phyloP scores from a whole-genome alignment of 345 rosid genomes.

The Chamaenerion angustifolium region DNA sequence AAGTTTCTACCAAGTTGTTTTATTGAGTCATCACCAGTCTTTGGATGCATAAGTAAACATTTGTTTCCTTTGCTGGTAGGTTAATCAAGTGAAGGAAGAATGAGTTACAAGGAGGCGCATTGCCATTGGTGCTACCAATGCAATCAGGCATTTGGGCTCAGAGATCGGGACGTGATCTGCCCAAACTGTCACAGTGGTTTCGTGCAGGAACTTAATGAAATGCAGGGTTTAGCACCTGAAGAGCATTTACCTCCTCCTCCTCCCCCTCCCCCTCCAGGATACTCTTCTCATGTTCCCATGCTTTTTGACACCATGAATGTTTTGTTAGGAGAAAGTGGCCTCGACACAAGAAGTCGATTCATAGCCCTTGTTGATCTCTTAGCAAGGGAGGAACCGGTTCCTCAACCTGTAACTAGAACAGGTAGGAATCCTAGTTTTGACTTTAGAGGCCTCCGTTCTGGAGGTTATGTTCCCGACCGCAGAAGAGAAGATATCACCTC shows the following conservation, averaged over 20 bases:
- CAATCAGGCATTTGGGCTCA: constrained; percentile 9
- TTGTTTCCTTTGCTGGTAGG: too few relatives aligned
- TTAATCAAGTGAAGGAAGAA: too few relatives aligned
- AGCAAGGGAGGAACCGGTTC: constrained; percentile 5
- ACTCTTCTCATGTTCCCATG: neutral
- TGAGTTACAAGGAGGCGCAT: constrained; percentile 7
- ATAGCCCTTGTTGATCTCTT: constrained; percentile 5
- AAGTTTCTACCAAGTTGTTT: too few relatives aligned
- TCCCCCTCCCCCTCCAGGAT: neutral
- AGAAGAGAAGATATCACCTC: neutral
- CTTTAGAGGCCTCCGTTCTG: constrained; percentile 7
- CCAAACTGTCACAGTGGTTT: constrained; percentile 16
- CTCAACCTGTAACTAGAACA: too few relatives aligned
- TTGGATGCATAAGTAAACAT: too few relatives aligned
- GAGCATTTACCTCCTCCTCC: constrained; percentile 4
- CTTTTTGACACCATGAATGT: constrained; percentile 5
- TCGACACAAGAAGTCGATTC: constrained; percentile 4
- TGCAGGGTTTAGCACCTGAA: constrained; percentile 7
- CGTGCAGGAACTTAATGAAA: constrained; percentile 12
- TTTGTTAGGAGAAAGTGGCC: constrained; percentile 4
- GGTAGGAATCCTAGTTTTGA: constrained; percentile 11
- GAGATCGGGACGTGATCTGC: constrained; percentile 11
- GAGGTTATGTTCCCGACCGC: constrained; percentile 1
- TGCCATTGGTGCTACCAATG: constrained; percentile 20
- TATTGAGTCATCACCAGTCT: too few relatives aligned